phyloP scores from a whole-genome alignment of 495 filamentous ascomycete genomes.

The Trichoderma gamsii region DNA sequence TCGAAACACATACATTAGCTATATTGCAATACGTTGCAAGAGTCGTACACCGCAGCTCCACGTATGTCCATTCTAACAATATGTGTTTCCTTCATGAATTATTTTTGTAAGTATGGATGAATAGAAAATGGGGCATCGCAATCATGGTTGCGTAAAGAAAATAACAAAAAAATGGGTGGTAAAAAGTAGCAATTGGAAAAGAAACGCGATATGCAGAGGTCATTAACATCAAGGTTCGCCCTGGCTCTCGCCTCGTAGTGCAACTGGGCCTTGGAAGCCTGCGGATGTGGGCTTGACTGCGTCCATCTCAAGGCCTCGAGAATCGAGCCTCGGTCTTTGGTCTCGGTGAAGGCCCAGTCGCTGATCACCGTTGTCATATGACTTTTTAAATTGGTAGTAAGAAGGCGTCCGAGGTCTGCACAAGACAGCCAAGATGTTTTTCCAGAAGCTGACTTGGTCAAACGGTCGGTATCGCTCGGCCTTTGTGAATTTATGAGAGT shows the following conservation, averaged over 20 bases:
- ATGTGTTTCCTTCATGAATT: conserved; percentile 5
- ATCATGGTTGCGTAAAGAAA: conserved; percentile 3
- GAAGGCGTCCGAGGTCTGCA: conserved; percentile 79
- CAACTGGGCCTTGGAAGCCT: conserved; percentile 20
- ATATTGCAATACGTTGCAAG: conserved; percentile 10
- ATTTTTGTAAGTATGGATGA: background rate
- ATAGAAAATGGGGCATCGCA: background rate
- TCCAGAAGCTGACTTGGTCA: conserved; percentile 66
- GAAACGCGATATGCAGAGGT: background rate
- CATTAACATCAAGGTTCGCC: conserved; percentile 5
- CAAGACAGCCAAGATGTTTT: conserved; percentile 77
- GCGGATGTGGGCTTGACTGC: conserved; percentile 28
- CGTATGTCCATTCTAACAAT: background rate
- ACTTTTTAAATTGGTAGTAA: conserved; percentile 79
- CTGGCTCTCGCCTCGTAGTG: background rate
- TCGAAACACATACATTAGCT: conserved; percentile 11
- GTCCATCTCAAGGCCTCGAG: conserved; percentile 41
- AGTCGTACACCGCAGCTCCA: conserved; percentile 12
- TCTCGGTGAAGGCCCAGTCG: conserved; percentile 49
- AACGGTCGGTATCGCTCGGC: conserved; percentile 89
- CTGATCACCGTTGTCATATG: conserved; percentile 77
- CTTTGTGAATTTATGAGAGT: conserved; percentile 88
- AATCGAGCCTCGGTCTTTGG: background rate
- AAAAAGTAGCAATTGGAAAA: background rate
- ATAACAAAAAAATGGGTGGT: conserved; percentile 5